Base-by-base conservation (phyloP, 2,329 filamentous ascomycete genomes). In the Cyclaneusma minus region DNA sequence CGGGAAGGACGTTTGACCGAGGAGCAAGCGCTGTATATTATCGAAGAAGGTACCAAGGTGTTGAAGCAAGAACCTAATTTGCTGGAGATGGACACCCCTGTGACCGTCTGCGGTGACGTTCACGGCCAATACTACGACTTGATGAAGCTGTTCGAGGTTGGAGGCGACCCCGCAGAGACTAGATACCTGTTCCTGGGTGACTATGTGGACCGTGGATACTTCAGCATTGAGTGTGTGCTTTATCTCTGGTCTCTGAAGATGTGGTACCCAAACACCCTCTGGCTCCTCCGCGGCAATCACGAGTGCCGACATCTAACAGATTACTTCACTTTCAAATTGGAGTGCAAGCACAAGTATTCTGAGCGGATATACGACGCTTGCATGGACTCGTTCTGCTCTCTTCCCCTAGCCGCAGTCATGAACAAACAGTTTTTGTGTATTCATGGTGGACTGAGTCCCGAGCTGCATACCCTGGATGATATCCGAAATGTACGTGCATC, bases 371-470 rank as follows among this genome's bases (percentile, higher is more conserved):
- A 98, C 52, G 87, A 98, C 47, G 87, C 89, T 30, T 95, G 89
- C 59, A 92, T 94, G 72, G 87, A 98, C 39, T 91, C 89, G 0
- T 98, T 98, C 65, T 98, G 89, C 59, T 68, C 78, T 37, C 61
- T 98, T 36, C 89, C 89, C 16, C 62, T 98, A 42, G 89, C 89
- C 30, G 89, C 89, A 15, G 76, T 98, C 40, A 98, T 98, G 89
- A 98, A 98, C 69, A 98, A 98, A 64, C 89, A 98, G 54, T 98
- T 98, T 55, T 61, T 98, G 40, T 98, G 89, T 52, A 95, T 98
- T 43, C 89, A 98, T 51, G 89, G 89, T 46, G 89, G 89, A 36
- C 61, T 98, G 41, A 94, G 85, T 51, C 89, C 89, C 5, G 89
- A 98, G 55, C 60, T 98, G 35, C 87, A 95, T 53, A 94, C 87